Evolutionary conservation across 108 stramenopile genomes (phyloP).

Genomic region (Chaetoceros muelleri): DNA sequence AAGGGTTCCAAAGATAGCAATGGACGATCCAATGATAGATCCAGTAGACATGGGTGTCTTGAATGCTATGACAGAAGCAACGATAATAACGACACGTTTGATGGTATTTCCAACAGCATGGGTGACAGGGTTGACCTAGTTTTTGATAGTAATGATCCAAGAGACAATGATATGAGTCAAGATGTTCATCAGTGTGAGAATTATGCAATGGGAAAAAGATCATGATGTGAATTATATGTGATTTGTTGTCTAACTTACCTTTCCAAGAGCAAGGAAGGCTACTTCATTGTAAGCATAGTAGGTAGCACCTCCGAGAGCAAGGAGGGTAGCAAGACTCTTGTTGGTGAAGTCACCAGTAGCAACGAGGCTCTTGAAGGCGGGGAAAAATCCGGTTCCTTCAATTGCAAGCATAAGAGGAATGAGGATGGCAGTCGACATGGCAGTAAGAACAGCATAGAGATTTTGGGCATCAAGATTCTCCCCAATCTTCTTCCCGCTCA

Average conservation of each 20-base stretch:
- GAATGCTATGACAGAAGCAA: constrained; percentile 92
- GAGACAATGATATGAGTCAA: not conserved
- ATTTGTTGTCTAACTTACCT: constrained; percentile 22
- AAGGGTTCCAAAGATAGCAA: constrained; percentile 90
- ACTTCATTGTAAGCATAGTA: constrained; percentile 99
- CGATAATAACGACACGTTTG: constrained; percentile 98
- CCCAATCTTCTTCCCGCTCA: constrained; percentile 89
- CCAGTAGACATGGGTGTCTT: constrained; percentile 94
- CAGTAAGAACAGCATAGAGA: constrained; percentile 93
- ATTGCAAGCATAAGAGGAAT: constrained; percentile 84
- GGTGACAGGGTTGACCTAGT: constrained; percentile 82
- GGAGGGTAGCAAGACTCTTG: constrained; percentile 38
- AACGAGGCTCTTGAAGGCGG: constrained; percentile 68
- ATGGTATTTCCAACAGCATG: constrained; percentile 99
- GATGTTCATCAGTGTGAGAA: not conserved
- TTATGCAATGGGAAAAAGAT: not conserved
- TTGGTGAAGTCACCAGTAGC: constrained; percentile 66
- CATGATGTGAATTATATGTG: not conserved
- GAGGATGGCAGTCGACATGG: constrained; percentile 84
- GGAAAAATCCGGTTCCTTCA: constrained; percentile 84
- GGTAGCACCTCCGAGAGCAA: constrained; percentile 48
- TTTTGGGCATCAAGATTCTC: constrained; percentile 97
- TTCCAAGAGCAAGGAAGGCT: constrained; percentile 93
- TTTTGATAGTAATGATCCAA: not conserved
- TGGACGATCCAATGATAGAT: constrained; percentile 81